Conservation (phyloP, 352 stramenopile genomes). For the Globisporangium abappressorium region DNA sequence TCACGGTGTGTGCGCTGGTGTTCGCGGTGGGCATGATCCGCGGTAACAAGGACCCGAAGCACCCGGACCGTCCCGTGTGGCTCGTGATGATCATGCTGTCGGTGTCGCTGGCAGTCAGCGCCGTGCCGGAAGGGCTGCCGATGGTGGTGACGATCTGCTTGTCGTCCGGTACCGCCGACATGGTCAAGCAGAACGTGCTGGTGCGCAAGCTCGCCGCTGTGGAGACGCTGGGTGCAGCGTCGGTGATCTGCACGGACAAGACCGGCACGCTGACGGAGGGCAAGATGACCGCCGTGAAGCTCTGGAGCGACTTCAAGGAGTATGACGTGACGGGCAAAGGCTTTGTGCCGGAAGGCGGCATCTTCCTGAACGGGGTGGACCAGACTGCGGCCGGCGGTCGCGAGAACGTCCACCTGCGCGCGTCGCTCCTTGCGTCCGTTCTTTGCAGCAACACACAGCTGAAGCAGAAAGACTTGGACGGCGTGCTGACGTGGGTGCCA, state of each 20-base stretch:
- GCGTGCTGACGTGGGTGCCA: slow-evolving; percentile 20
- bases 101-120: slow-evolving; percentile 55
- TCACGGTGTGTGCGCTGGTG: slow-evolving; percentile 83
- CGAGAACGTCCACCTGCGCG: slow-evolving; percentile 24
- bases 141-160: slow-evolving; percentile 41
- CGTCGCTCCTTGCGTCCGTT: slow-evolving; percentile 27
- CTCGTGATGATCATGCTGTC: slow-evolving; percentile 89
- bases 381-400: slow-evolving; percentile 7
- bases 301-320: slow-evolving; percentile 34
- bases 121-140: slow-evolving; percentile 38
- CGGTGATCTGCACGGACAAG: slow-evolving; percentile 28
- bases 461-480: slow-evolving; percentile 21
- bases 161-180: slow-evolving; percentile 25
- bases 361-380: slow-evolving; percentile 17
- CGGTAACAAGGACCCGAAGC: slow-evolving; percentile 34
- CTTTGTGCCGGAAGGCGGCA: slow-evolving; percentile 24
- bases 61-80: slow-evolving; percentile 67
- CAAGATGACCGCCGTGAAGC: slow-evolving; percentile 46
- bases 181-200: slow-evolving; percentile 42
- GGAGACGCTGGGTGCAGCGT: slow-evolving; percentile 69
- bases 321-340: slow-evolving; percentile 31
- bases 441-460: slow-evolving; percentile 45
- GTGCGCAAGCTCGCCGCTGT: slow-evolving; percentile 52
- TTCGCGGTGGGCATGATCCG: slow-evolving; percentile 75
- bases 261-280: slow-evolving; percentile 86